Percentiles rank a stretch among this genome's conserved stretches.
Evolutionary conservation across 805 yeast species (phyloP).

Genomic region (Myxozyma kluyveri): DNA sequence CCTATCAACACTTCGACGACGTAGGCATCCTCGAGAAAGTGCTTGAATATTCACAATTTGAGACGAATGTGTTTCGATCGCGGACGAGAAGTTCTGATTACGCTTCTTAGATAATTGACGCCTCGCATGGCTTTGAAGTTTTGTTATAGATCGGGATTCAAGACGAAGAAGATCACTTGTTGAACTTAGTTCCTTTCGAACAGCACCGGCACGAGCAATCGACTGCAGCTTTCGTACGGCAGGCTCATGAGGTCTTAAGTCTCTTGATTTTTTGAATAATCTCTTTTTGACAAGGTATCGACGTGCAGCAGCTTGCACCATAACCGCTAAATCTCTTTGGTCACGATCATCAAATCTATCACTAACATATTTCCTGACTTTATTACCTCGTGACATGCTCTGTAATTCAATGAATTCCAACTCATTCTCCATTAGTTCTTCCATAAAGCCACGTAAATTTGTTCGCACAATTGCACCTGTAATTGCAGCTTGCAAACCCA

Average conservation of each 20-base stretch:
- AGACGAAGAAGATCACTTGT: slow-evolving; percentile 9
- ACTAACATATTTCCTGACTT: slow-evolving; percentile 1
- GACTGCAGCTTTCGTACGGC: slow-evolving; percentile 29
- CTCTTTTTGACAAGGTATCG: slow-evolving; percentile 9
- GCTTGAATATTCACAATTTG: slow-evolving; percentile 39
- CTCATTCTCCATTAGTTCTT: slow-evolving; percentile 2
- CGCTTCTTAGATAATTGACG: slow-evolving; percentile 38
- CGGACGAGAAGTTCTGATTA: slow-evolving; percentile 34
- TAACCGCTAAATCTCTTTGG: slow-evolving; percentile 1
- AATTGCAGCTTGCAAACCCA: slow-evolving; percentile 18
- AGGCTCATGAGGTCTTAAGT: slow-evolving; percentile 31
- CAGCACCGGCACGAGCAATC: slow-evolving; percentile 47
- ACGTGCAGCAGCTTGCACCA: slow-evolving; percentile 14
- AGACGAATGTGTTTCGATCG: slow-evolving; percentile 36
- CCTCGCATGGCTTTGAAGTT: slow-evolving; percentile 40
- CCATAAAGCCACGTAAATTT: slow-evolving; percentile 5
- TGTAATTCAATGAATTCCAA: slow-evolving; percentile 9
- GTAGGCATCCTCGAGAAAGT: slow-evolving; percentile 37
- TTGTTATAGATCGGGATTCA: slow-evolving; percentile 26
- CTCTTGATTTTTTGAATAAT: slow-evolving; percentile 36
- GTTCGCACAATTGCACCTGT: slow-evolving; percentile 24
- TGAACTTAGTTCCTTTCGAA: slow-evolving; percentile 22
- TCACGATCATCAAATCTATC: slow-evolving; percentile 33
- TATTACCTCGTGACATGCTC: slow-evolving; percentile 33
- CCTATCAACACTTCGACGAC: slow-evolving; percentile 29